A percentile compares a stretch with the other conserved stretches of the same genome.
Conservation (phyloP, 2,329 filamentous ascomycete species). For the Aspergillus aculeatus region DNA sequence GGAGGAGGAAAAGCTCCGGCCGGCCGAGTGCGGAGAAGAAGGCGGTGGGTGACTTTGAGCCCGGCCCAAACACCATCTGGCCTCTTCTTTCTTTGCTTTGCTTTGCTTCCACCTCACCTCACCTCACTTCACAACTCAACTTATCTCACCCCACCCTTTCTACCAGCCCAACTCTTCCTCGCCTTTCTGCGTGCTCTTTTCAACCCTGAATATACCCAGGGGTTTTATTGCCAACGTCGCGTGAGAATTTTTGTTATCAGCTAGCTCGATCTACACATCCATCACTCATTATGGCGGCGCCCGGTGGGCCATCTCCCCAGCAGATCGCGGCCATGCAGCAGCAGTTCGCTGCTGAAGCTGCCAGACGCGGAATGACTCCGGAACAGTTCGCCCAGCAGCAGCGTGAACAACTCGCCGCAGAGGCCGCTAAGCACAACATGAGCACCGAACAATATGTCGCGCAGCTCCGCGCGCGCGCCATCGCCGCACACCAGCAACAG, state of each 20-base stretch:
- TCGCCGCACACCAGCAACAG: constrained; percentile 45
- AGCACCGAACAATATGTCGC: constrained; percentile 52
- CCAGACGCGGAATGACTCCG: constrained; percentile 79
- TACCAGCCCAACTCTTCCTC: background rate
- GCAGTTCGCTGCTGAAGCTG: constrained; percentile 77
- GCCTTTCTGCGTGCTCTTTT: background rate
- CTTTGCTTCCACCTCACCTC: constrained; percentile 8
- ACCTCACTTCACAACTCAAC: constrained; percentile 3
- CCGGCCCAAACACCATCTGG: constrained; percentile 18
- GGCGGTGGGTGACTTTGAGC: constrained; percentile 14
- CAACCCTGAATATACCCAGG: background rate
- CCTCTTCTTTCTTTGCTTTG: constrained; percentile 21
- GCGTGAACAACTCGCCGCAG: constrained; percentile 46
- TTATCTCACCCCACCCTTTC: background rate
- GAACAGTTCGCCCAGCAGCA: constrained; percentile 74
- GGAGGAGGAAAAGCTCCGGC: background rate
- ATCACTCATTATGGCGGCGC: constrained; percentile 36
- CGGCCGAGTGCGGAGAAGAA: constrained; percentile 11
- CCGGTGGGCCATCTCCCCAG: constrained; percentile 66
- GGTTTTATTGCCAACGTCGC: background rate
- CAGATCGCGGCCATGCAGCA: constrained; percentile 83
- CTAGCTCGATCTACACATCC: background rate
- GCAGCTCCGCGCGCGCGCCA: constrained; percentile 47
- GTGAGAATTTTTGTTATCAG: background rate
- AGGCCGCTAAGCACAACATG: constrained; percentile 52